Evolutionary conservation across 768 basidiomycete genomes (phyloP).

Genomic region (Serendipita sp.): DNA sequence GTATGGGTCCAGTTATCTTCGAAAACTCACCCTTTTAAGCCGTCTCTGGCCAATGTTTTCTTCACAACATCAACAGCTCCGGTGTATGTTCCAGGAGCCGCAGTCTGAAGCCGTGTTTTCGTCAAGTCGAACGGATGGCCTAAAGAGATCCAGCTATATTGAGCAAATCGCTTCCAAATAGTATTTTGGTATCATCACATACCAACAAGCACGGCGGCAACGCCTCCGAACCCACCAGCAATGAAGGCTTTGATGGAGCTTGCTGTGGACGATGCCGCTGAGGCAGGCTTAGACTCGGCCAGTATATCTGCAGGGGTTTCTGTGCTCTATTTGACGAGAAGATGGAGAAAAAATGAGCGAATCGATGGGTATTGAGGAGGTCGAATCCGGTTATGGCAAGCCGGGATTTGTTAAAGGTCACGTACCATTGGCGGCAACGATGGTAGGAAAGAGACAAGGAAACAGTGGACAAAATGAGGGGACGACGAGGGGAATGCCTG

Average conservation of each 20-base stretch:
- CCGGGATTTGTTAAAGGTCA: background rate
- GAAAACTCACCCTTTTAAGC: conserved; percentile 54
- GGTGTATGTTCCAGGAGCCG: conserved; percentile 70
- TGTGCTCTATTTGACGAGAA: background rate
- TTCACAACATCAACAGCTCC: conserved; percentile 89
- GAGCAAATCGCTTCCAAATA: background rate
- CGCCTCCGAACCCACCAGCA: conserved; percentile 85
- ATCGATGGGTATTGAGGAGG: background rate
- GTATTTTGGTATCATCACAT: conserved; percentile 19
- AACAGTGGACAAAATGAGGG: too few relatives aligned
- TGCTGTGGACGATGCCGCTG: conserved; percentile 15
- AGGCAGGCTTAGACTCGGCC: background rate
- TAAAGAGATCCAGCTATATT: conserved; percentile 18
- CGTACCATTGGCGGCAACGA: background rate
- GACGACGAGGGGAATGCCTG: too few relatives aligned
- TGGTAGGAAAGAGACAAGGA: background rate
- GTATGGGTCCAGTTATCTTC: background rate
- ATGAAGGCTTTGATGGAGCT: conserved; percentile 68
- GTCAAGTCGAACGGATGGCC: conserved; percentile 98
- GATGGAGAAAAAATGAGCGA: background rate
- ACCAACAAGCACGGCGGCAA: conserved; percentile 81
- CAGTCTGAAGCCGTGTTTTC: conserved; percentile 92
- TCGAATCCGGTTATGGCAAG: background rate
- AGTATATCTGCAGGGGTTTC: background rate
- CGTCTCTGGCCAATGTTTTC: conserved; percentile 83